phyloP scores from a whole-genome alignment of 2,329 filamentous ascomycete species.

The Chaetomiaceae sp. region DNA sequence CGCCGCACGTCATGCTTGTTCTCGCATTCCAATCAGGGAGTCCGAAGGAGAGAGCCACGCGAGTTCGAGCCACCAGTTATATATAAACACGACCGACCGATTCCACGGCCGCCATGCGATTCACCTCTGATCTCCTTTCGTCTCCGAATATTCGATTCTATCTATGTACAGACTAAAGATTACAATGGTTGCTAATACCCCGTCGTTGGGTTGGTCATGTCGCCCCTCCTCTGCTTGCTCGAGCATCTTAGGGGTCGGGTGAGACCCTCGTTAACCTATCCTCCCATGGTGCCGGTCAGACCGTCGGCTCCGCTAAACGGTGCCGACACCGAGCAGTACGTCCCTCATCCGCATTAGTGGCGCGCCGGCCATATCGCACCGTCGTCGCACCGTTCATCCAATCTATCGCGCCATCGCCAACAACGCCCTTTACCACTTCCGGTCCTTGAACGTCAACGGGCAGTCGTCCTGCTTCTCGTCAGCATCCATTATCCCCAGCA shows the following conservation, averaged over 20 bases:
- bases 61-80: too few species aligned
- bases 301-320: too few species aligned
- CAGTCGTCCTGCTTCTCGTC: conserved; percentile 63
- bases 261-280: too few species aligned
- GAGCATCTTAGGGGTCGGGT: too few species aligned
- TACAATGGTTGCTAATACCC: conserved; percentile 14
- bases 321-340: too few species aligned
- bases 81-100: too few species aligned
- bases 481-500: conserved; percentile 8
- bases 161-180: conserved; percentile 19
- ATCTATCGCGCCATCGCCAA: neutral
- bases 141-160: conserved; percentile 6
- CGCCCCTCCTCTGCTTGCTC: neutral
- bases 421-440: conserved; percentile 37
- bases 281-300: too few species aligned
- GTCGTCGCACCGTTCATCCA: neutral
- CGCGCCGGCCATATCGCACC: neutral
- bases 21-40: too few species aligned
- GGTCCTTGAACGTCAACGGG: conserved; percentile 63
- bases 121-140: neutral
- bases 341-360: neutral
- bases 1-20: too few species aligned
- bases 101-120: neutral
- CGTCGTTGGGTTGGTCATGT: neutral
- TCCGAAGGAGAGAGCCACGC: too few species aligned